Evolutionary conservation across 2,329 filamentous ascomycete species (phyloP), one percentile per base, ranked within the genome.

Genomic region (Aureobasidium sp.): DNA sequence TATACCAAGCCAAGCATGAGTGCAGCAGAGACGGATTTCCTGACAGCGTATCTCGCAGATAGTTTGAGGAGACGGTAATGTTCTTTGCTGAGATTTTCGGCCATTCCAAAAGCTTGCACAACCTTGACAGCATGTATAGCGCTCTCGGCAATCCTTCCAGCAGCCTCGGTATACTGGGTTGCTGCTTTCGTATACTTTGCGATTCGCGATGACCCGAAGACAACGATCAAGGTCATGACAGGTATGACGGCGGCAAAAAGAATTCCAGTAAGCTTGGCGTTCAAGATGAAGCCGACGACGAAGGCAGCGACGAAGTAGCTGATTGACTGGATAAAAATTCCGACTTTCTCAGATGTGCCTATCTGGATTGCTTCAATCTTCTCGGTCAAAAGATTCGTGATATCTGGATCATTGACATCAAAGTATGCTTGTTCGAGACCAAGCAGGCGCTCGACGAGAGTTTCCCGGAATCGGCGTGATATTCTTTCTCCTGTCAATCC

Each of bases 371-470:
- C 73, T 62, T 78, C 76, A 22, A 76, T 76, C 64, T 78, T 78
- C 48, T 77, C 76, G 8, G 76, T 78, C 6, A 79, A 69, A 29
- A 77, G 72, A 15, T 71, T 73, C 17, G 78, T 77, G 67, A 82
- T 77, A 68, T 82, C 79, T 22, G 80, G 76, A 41, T 78, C 75
- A 64, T 78, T 72, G 14, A 76, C 76, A 63, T 83, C 81, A 64
- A 81, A 80, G 66, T 79, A 83, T 12, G 78, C 73, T 66, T 81
- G 78, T 57, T 82, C 80, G 68, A 82, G 76, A 34, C 80, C 76
- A 25, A 83, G 69, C 8, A 79, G 74, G 63, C 77, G 76, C 39
- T 78, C 70, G 15, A 83, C 71, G 36, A 82, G 73, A 41, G 73
- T 73, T 62, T 77, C 76, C 51, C 81, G 74, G 7, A 81, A 70